These are phyloP conservation scores for Centaurea solstitialis DNA, from an alignment of 129 eudicot genomes.

Conservation along the genomic window DNA sequence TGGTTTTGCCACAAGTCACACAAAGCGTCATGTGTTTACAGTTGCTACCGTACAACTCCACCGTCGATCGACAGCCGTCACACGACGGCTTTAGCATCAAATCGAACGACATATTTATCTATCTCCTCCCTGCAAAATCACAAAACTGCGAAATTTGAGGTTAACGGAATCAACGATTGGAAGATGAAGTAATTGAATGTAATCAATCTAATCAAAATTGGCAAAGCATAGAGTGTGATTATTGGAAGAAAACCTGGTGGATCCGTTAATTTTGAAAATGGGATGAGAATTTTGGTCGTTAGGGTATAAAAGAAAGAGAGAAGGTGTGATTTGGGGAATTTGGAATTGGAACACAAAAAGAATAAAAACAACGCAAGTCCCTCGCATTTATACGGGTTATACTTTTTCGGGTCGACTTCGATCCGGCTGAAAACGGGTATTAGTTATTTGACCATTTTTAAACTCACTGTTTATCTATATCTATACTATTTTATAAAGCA, in stretches of 20 bases:
- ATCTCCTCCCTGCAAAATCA: constrained; percentile 10
- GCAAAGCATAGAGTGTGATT: neutral
- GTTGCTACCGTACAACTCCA: constrained; percentile 83
- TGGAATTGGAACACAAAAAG: neutral
- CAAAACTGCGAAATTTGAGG: neutral
- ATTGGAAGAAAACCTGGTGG: neutral
- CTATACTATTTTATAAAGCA: too few species aligned
- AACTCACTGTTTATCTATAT: too few species aligned
- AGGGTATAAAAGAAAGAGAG: neutral
- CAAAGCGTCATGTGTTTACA: constrained; percentile 98
- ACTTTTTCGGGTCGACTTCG: neutral
- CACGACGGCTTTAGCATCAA: constrained; percentile 78
- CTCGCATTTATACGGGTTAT: neutral
- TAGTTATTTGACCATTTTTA: too few species aligned
- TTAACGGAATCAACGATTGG: neutral
- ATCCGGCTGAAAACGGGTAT: neutral
- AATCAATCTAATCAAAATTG: neutral
- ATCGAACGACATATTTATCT: constrained; percentile 76
- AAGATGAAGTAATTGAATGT: neutral
- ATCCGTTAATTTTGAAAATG: neutral
- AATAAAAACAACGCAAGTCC: neutral
- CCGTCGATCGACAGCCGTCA: constrained; percentile 66
- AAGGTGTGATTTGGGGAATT: neutral
- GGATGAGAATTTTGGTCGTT: neutral
- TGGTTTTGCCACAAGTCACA: constrained; percentile 68